Evolutionary conservation across 345 rosid species (phyloP).

Genomic region (Excoecaria cochinchinensis): DNA sequence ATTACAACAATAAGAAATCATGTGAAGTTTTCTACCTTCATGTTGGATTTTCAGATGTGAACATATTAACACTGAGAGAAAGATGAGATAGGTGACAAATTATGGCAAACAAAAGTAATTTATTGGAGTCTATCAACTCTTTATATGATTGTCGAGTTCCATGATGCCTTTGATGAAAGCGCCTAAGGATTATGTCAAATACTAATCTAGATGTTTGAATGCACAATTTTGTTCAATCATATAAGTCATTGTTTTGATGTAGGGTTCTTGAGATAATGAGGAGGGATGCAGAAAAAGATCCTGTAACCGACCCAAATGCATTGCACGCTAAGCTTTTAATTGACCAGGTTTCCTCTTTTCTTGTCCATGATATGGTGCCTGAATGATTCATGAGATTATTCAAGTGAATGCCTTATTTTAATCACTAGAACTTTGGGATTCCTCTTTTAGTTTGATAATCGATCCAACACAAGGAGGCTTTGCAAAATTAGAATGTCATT

Average conservation of each 20-base stretch:
- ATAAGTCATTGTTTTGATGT: constrained; percentile 21
- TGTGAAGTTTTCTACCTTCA: neutral
- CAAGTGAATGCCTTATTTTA: neutral
- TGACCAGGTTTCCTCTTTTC: constrained; percentile 59
- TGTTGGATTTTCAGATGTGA: neutral
- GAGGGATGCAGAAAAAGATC: constrained; percentile 70
- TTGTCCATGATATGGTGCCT: constrained; percentile 4
- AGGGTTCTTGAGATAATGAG: constrained; percentile 87
- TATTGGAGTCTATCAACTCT: neutral
- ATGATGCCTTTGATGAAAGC: constrained; percentile 2
- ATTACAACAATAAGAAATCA: neutral
- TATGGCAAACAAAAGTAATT: neutral
- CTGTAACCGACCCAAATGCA: constrained; percentile 55
- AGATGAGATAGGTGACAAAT: neutral
- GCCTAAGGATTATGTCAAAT: neutral
- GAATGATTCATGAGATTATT: neutral
- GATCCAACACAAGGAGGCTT: neutral
- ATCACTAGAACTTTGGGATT: constrained; percentile 3
- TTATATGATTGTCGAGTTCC: neutral
- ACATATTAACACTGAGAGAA: neutral
- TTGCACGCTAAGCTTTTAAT: constrained; percentile 61
- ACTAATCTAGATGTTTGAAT: neutral
- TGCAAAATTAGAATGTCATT: neutral
- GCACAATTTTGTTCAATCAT: constrained; percentile 3
- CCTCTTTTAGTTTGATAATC: neutral